Base-by-base conservation (phyloP, 257 asterid genomes). In the Gardenia jasminoides region DNA sequence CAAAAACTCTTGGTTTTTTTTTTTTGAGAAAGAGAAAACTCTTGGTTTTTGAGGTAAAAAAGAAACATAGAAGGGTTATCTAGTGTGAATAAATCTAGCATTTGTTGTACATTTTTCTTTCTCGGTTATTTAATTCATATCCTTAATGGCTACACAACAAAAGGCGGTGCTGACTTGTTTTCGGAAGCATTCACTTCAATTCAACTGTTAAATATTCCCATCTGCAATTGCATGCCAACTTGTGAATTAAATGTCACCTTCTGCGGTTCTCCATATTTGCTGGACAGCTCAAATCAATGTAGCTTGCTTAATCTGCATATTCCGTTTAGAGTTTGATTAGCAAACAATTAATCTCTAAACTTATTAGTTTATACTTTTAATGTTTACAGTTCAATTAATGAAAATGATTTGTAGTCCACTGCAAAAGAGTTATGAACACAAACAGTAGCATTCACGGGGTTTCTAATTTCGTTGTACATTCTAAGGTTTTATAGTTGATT, bases 151-250 rank as follows among this genome's bases (percentile, higher is more conserved):
- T 48, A 71, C 26, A 28, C 39, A 44, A 79, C 33, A 15, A 48
- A 6, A 61, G 67, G 36, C 61, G 48, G 72, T 76, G 64, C 78
- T 81, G 78, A 62, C 65, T 77, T 48, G 2, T 58, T 73, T 74
- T 82, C 72, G 72, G 82, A 78, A 54, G 72, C 36, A 78, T 78
- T 73, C 76, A 78, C 77, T 67, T 78, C 17, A 82, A 67, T 78
- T 78, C 64, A 58, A 43, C 77, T 33, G 69, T 56, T 20, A 70
- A 74, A 65, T 31, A 78, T 52, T 72, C 79, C 65, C 65, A 20
- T 8, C 39, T 44, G 52, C 52, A 52, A 66, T 43, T 74, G 62
- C 67, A 54, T 28, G 48, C 71, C 76, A 64, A 75, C 52, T 72
- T 71, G 43, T 6, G 28, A 43, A 58, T 66, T 65, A 43, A 74